A percentile compares a stretch with the other conserved stretches of the same genome.
Conservation (phyloP, 148 eudicot species). For the Selenicereus undatus region DNA sequence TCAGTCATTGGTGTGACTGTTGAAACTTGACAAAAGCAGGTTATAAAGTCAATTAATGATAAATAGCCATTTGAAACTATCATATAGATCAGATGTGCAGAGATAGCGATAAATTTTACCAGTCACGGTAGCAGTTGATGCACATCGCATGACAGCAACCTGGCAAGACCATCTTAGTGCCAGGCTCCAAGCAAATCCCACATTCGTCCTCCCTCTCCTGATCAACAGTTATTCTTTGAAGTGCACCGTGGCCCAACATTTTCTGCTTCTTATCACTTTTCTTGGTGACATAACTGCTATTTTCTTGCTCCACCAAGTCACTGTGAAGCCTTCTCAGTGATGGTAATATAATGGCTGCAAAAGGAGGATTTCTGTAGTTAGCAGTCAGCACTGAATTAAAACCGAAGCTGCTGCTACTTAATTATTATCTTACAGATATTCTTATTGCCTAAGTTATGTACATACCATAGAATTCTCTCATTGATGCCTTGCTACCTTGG, state of each 20-base stretch:
- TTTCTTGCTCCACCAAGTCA: conserved; percentile 49
- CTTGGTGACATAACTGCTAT: conserved; percentile 13
- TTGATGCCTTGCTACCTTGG: conserved; percentile 58
- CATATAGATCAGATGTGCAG: not conserved
- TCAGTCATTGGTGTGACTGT: not conserved
- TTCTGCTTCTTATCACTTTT: conserved; percentile 28
- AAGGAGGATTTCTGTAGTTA: not conserved
- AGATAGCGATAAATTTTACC: conserved; percentile 30
- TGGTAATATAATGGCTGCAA: conserved; percentile 76
- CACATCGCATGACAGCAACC: conserved; percentile 88
- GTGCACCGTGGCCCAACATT: conserved; percentile 24
- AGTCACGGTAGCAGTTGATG: conserved; percentile 73
- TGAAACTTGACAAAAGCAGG: conserved; percentile 1
- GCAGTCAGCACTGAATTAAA: not conserved
- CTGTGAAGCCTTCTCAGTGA: conserved; percentile 59
- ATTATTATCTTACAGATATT: not conserved
- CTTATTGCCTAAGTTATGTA: not conserved
- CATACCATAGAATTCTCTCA: conserved; percentile 78
- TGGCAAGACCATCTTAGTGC: conserved; percentile 78
- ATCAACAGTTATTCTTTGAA: conserved; percentile 29
- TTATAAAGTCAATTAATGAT: not conserved
- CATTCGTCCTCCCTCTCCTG: conserved; percentile 80
- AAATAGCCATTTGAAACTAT: not conserved
- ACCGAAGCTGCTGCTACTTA: not conserved
- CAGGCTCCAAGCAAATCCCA: conserved; percentile 73